Evolutionary conservation across 2,329 filamentous ascomycete species (phyloP).

Genomic region (Pestalotiopsis sp.): DNA sequence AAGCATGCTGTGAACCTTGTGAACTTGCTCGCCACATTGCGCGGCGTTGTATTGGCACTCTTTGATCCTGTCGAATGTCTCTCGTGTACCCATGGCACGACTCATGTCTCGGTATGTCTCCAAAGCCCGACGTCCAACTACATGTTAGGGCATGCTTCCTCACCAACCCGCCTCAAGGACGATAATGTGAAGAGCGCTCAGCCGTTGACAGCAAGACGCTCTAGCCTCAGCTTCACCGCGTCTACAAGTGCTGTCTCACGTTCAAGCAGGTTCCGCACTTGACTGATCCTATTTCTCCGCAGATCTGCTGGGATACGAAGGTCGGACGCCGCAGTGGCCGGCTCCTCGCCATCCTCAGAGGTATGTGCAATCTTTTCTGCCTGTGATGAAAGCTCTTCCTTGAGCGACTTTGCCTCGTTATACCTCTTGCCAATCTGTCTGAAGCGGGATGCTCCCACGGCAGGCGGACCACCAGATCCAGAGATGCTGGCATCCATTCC

Average conservation of each 20-base stretch:
- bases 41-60: not conserved
- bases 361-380: slow-evolving; percentile 43
- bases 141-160: not conserved
- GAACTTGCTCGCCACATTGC: too few relatives aligned
- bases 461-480: slow-evolving; percentile 31
- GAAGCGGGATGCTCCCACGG: slow-evolving; percentile 37
- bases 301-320: slow-evolving; percentile 62
- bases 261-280: slow-evolving; percentile 66
- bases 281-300: slow-evolving; percentile 62
- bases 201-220: slow-evolving; percentile 49
- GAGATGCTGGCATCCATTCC: slow-evolving; percentile 43
- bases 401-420: slow-evolving; percentile 56
- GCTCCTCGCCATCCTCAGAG: slow-evolving; percentile 28
- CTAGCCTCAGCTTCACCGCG: slow-evolving; percentile 64
- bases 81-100: not conserved
- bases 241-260: slow-evolving; percentile 71
- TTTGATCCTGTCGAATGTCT: not conserved
- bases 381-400: slow-evolving; percentile 55
- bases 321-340: slow-evolving; percentile 39
- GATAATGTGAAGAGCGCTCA: slow-evolving; percentile 13
- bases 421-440: slow-evolving; percentile 60
- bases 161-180: not conserved
- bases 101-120: not conserved
- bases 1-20: too few relatives aligned
- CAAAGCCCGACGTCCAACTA: not conserved